A percentile compares a stretch with the other conserved stretches of the same genome.
phyloP scores from a whole-genome alignment of 208 protist genomes.

The Leishmania amazonensis region DNA sequence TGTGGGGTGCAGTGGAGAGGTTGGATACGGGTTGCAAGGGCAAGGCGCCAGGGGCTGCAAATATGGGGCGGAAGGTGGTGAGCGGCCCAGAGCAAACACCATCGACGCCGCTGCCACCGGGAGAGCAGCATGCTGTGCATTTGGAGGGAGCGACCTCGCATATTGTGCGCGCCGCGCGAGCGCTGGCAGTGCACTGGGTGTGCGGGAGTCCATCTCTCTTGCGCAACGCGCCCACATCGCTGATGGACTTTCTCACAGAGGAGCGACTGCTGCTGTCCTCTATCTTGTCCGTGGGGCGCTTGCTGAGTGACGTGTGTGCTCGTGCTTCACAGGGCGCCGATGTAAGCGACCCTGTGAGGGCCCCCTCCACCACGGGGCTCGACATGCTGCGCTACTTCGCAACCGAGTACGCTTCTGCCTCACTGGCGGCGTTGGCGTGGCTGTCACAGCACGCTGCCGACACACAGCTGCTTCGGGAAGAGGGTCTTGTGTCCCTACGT shows the following conservation, averaged over 20 bases:
- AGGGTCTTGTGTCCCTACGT: background rate
- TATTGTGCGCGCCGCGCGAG: constrained; percentile 14
- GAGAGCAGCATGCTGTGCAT: background rate
- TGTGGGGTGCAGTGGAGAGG: constrained; percentile 1
- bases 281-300: background rate
- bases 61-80: background rate
- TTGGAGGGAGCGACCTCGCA: background rate
- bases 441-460: background rate
- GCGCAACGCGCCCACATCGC: background rate
- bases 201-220: background rate
- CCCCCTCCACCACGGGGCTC: background rate
- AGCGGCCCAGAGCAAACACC: background rate
- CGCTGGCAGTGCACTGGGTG: constrained; percentile 31
- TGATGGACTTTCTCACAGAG: constrained; percentile 15
- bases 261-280: constrained; percentile 19
- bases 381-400: background rate
- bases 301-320: background rate
- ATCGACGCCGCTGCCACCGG: background rate
- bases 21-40: background rate
- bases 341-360: background rate
- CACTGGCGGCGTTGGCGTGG: constrained; percentile 17
- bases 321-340: background rate
- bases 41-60: background rate
- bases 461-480: constrained; percentile 6
- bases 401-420: constrained; percentile 8